phyloP scores from a whole-genome alignment of 2,329 filamentous ascomycete genomes.

The Capronia coronata region DNA sequence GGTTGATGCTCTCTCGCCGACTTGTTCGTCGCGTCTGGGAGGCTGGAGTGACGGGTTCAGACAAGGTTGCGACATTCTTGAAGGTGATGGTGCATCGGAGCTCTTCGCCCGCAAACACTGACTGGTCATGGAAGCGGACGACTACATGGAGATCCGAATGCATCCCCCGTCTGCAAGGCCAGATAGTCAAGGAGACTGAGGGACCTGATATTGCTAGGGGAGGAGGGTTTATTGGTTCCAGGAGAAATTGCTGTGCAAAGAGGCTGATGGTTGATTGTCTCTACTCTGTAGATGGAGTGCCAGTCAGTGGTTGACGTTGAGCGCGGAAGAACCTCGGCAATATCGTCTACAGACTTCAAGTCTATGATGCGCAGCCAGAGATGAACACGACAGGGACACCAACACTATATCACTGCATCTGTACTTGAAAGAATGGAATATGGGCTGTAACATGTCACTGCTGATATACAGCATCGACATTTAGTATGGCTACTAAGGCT shows the following conservation, averaged over 20 bases:
- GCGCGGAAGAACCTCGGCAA: constrained; percentile 9
- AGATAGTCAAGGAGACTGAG: neutral
- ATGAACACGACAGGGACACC: too few species aligned
- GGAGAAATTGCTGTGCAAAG: too few species aligned
- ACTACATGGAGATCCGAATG: constrained; percentile 84
- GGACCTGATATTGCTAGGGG: too few species aligned
- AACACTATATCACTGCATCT: too few species aligned
- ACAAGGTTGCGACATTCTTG: constrained; percentile 65
- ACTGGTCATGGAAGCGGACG: constrained; percentile 88
- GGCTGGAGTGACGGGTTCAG: constrained; percentile 35
- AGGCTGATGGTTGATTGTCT: too few species aligned
- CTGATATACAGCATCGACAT: too few species aligned
- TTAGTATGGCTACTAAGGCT: too few species aligned
- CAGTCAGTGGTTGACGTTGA: too few species aligned
- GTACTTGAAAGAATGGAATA: too few species aligned
- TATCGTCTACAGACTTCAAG: neutral
- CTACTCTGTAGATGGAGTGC: too few species aligned
- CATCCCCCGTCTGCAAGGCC: constrained; percentile 31
- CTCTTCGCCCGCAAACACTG: constrained; percentile 93
- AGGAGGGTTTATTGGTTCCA: too few species aligned
- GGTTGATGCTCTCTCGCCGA: constrained; percentile 24
- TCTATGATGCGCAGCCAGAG: neutral
- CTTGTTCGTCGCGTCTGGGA: constrained; percentile 25
- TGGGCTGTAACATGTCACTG: too few species aligned
- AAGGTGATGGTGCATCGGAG: constrained; percentile 95